Conservation (phyloP, 331 rosid genomes). For the Ulmus americana region DNA sequence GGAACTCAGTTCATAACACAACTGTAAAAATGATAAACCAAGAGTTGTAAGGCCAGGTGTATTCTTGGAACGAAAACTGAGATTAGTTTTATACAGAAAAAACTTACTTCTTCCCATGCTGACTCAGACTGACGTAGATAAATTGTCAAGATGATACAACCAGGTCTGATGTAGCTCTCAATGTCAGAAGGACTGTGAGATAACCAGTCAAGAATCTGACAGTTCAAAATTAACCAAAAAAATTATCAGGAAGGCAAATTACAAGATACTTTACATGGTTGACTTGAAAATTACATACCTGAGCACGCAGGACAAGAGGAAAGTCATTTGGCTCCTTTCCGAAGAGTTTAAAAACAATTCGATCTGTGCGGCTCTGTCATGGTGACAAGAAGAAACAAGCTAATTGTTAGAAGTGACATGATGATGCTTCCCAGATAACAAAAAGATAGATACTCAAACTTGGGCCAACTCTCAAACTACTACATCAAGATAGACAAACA, state of each 20-base stretch:
- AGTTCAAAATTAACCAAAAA: constrained; percentile 10
- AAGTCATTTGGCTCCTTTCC: constrained; percentile 78
- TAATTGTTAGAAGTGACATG: neutral
- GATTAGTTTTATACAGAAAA: constrained; percentile 11
- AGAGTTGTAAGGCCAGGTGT: neutral
- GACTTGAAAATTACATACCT: constrained; percentile 33
- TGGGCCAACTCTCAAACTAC: neutral
- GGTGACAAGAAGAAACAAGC: constrained; percentile 5
- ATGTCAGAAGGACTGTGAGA: constrained; percentile 68
- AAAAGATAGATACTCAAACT: neutral
- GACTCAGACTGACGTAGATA: constrained; percentile 55
- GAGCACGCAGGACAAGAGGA: constrained; percentile 60
- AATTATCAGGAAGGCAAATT: neutral
- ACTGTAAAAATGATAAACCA: constrained; percentile 37
- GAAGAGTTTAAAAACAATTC: constrained; percentile 78
- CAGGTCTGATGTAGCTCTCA: constrained; percentile 80
- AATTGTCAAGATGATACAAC: constrained; percentile 65
- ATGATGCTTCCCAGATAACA: neutral
- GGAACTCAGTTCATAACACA: constrained; percentile 55
- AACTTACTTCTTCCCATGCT: constrained; percentile 69
- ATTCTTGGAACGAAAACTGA: neutral
- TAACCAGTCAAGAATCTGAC: constrained; percentile 65
- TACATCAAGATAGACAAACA: neutral
- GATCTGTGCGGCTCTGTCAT: constrained; percentile 69
- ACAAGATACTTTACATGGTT: neutral